Evolutionary conservation across 2,329 filamentous ascomycete genomes (phyloP), one percentile per base, ranked within the genome.

Genomic region (Venturia carpophila): DNA sequence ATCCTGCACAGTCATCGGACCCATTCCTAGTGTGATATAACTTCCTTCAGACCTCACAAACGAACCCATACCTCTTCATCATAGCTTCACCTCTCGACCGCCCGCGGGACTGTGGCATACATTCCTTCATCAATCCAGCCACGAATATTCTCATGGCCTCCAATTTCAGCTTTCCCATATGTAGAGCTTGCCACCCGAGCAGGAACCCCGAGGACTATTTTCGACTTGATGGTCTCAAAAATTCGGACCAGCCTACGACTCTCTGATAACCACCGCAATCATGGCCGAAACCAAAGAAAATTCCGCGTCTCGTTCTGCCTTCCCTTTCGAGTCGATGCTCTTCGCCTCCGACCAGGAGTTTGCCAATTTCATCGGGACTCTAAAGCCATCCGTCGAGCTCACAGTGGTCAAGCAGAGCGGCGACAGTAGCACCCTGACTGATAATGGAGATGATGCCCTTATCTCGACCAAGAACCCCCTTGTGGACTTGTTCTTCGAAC

Each of bases 401-500:
- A 55, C 17, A 9, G 68, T 67, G 2, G 67, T 69, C 11, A 66
- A 70, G 10, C 63, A 71, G 19, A 66, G 58, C 0, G 66, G 55
- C 1, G 70, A 77, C 1, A 79, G 79, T 70, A 79, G 78, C 71
- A 80, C 81, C 72, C 69, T 78, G n/a, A 86, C 83, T 0, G 77
- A 81, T 42, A 85, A 86, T 65, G 69, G 65, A 3, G 83, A 83
- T 66, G 69, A 82, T 1, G 78, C 83, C 6, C 77, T 79, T 67
- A 70, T 75, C 13, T 82, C 80, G 1, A 82, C 81, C 0, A 73
- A 74, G 2, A 73, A 77, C 5, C 65, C 75, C 0, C 73, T 86
- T 0, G 76, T 85, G 5, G 82, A 86, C 68, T 74, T 86, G 2
- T 86, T 86, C 72, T 74, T 75, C 42, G 80, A 84, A 66, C 75